Conservation (phyloP, 2,329 filamentous ascomycete genomes). For the Ampelomyces quisqualis region DNA sequence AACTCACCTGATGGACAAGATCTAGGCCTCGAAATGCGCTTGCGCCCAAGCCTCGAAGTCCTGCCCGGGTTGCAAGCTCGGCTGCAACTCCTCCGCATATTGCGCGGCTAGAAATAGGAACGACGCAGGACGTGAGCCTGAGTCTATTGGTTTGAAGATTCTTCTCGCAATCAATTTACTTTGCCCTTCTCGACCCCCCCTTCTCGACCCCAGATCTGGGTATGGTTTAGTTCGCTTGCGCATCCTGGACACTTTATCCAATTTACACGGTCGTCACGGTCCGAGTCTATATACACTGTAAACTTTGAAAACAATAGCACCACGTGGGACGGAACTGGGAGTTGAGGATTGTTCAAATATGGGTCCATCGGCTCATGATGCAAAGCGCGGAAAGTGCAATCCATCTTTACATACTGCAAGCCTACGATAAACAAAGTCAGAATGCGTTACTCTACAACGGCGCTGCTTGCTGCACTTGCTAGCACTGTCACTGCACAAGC, state of each 20-base stretch:
- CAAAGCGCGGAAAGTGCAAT: not conserved
- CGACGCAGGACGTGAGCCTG: not conserved
- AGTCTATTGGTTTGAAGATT: slow-evolving; percentile 10
- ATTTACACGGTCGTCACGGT: slow-evolving; percentile 31
- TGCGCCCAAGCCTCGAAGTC: slow-evolving; percentile 1
- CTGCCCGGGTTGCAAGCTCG: not conserved
- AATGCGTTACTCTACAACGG: slow-evolving; percentile 26
- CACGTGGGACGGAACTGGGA: slow-evolving; percentile 20
- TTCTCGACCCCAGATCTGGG: slow-evolving; percentile 6
- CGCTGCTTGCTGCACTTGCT: slow-evolving; percentile 25
- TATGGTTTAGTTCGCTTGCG: slow-evolving; percentile 7
- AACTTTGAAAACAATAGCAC: slow-evolving; percentile 15
- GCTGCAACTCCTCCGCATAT: slow-evolving; percentile 4
- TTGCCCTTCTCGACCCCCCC: slow-evolving; percentile 5
- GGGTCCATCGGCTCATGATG: slow-evolving; percentile 1
- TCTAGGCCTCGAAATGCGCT: too few relatives aligned
- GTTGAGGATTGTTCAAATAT: slow-evolving; percentile 10
- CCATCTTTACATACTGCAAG: not conserved
- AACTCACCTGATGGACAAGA: too few relatives aligned
- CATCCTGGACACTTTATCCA: slow-evolving; percentile 18
- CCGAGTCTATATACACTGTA: slow-evolving; percentile 28
- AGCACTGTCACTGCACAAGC: slow-evolving; percentile 28
- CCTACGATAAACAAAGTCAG: slow-evolving; percentile 1
- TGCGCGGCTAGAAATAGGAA: not conserved
- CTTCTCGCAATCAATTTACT: slow-evolving; percentile 11